Base-by-base conservation (phyloP, 768 basidiomycete genomes). In the Mycena epipterygia region DNA sequence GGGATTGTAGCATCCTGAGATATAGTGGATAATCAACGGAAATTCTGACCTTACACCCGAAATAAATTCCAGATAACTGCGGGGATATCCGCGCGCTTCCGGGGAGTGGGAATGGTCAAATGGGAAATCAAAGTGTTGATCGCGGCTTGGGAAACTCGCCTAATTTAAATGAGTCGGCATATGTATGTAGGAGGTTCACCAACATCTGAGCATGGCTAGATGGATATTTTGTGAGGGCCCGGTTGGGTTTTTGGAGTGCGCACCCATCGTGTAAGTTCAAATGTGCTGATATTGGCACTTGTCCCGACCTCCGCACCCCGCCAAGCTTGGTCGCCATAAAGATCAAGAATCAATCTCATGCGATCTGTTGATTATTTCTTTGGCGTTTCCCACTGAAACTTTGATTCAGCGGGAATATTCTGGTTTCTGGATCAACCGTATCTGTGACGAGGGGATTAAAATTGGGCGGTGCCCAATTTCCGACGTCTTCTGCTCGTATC, bases 181-280 rank as follows among this genome's bases (percentile, higher is more conserved):
- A n/a, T n/a, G n/a, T n/a, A 64, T 16, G 27, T 71, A 41, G 84
- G 82, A 2, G 82, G 83, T 2, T 78, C 78, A 46, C 74, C 84
- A 13, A 78, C 81, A 16, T 71, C n/a, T n/a, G n/a, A 77, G 17
- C 68, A 57, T 8, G 81, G 79, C 2, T 66, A 75, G 84, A 56
- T 85, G 85, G 83, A 73, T 85, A 42, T 86, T 86, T 75, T 85
- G 84, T 85, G 33, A 53, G 63, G 49, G 8, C n/a, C 12, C 16
- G 4, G 2, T 19, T 13, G 23, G 11, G 3, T 25, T 5, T 30
- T 19, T 16, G 12, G 6, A 35, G 30, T 27, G 12, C 11, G 3
- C 23, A 55, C n/a, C 27, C 11, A 57, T 12, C n/a, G 5, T 46
- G n/a, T n/a, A 82, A 79, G 82, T 57, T 63, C 83, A 52, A 83